These are phyloP conservation scores for Xylaria polymorpha DNA, from an alignment of 2,329 filamentous ascomycete species.

Conservation along the genomic window DNA sequence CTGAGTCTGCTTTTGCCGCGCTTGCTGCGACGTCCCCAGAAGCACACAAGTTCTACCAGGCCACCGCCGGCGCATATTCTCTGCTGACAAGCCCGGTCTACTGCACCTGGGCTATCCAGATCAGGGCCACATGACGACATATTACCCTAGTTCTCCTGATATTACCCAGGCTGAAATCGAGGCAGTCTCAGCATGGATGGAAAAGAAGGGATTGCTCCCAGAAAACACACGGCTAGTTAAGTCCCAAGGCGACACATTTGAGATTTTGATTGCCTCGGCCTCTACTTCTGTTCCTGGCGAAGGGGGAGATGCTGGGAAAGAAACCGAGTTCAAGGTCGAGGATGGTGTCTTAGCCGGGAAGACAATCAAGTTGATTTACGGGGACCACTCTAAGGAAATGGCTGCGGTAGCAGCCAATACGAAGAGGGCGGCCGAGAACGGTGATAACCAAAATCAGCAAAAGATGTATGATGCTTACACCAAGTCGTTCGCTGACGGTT, in stretches of 20 bases:
- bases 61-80: constrained; percentile 79
- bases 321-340: constrained; percentile 69
- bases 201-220: constrained; percentile 74
- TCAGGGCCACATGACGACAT: constrained; percentile 81
- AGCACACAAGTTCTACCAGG: constrained; percentile 72
- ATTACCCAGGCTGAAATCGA: constrained; percentile 82
- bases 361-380: constrained; percentile 77
- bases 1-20: constrained; percentile 71
- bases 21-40: constrained; percentile 71
- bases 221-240: constrained; percentile 84
- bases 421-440: constrained; percentile 74
- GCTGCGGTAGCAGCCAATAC: constrained; percentile 73
- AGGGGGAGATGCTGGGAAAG: constrained; percentile 76
- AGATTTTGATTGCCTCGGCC: constrained; percentile 80
- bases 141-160: constrained; percentile 79
- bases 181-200: constrained; percentile 77
- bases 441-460: constrained; percentile 79
- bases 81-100: constrained; percentile 69
- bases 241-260: constrained; percentile 70
- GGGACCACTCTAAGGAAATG: constrained; percentile 80
- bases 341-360: constrained; percentile 72
- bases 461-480: constrained; percentile 70
- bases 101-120: constrained; percentile 83
- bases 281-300: constrained; percentile 67
- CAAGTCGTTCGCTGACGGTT: constrained; percentile 79